Percentiles rank a stretch among this genome's conserved stretches.
Conservation (phyloP, 2,329 filamentous ascomycete species). For the Colletotrichum gigasporum region DNA sequence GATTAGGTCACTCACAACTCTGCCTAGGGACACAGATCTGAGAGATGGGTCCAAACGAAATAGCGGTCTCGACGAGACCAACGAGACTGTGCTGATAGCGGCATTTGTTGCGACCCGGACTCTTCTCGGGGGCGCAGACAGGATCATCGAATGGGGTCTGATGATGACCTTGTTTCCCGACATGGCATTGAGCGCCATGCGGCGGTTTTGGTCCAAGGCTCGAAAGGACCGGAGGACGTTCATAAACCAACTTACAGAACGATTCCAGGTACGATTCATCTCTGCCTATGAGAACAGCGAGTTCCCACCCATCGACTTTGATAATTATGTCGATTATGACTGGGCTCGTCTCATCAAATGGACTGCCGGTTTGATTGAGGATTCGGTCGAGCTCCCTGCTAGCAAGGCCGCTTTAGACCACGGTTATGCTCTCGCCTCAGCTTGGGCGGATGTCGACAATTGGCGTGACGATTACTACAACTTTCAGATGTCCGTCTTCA, state of each 20-base stretch:
- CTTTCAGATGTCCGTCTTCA: slow-evolving; percentile 62
- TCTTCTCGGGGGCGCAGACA: slow-evolving; percentile 68
- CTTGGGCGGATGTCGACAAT: slow-evolving; percentile 43
- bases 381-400: slow-evolving; percentile 58
- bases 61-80: slow-evolving; percentile 28
- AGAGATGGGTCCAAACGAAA: slow-evolving; percentile 14
- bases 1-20: slow-evolving; percentile 18
- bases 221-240: slow-evolving; percentile 60
- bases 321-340: slow-evolving; percentile 72
- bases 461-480: slow-evolving; percentile 69
- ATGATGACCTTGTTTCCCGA: slow-evolving; percentile 65
- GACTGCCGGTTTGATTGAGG: slow-evolving; percentile 50
- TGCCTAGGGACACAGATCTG: slow-evolving; percentile 24
- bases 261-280: slow-evolving; percentile 74
- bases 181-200: slow-evolving; percentile 59
- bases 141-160: slow-evolving; percentile 69
- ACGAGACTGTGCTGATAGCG: slow-evolving; percentile 52
- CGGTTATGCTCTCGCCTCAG: slow-evolving; percentile 51
- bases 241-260: slow-evolving; percentile 65
- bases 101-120: slow-evolving; percentile 67
- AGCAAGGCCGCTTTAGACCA: slow-evolving; percentile 55
- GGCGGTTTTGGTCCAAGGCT: slow-evolving; percentile 64
- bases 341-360: slow-evolving; percentile 75
- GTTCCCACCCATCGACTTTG: slow-evolving; percentile 69
- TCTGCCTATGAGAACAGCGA: slow-evolving; percentile 71